Base-by-base conservation (phyloP, 1,284 basidiomycete genomes). In the Chiua sp. region DNA sequence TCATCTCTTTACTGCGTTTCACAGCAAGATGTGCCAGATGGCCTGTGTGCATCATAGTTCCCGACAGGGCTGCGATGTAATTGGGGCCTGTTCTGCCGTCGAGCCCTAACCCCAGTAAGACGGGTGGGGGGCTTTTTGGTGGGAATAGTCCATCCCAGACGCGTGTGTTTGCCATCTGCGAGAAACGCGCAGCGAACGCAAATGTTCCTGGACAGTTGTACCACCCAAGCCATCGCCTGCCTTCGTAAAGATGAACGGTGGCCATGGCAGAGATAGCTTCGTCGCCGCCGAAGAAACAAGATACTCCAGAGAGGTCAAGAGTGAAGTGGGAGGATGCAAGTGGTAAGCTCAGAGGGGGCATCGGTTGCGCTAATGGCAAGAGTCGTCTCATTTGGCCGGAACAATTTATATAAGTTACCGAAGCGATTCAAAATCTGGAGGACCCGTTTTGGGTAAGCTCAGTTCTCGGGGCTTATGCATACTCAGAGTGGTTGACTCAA, bases 171-270 rank as follows among this genome's bases (percentile, higher is more conserved):
- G 72, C 69, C 55, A 75, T 68, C 22, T 59, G 59, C 18, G 66
- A 71, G 56, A 72, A 75, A 16, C 65, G 61, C 39, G 64, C 65
- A 30, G 68, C 72, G n/a, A 75, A 65, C 1, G 57, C 52, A 49
- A 70, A 75, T 15, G 59, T 65, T 22, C 73, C 74, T 0, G 73
- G 72, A 6, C 64, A 68, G 51, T 75, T 76, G 20, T 75, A 76
- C 73, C 74, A 74, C 11, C 73, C 74, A 20, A 75, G 48, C 67
- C 68, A 76, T 23, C 60, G 68, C 47, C 67, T 68, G 30, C 61
- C 63, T 55, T 68, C 47, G 53, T 59, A 72, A 32, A 75, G 60
- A 46, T 70, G 69, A n/a, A 75, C 62, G 28, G 66, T 67, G 22
- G 61, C 64, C 65, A 73, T 72, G 28, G 73, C 72, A 2, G 68